Evolutionary conservation across 139 green algal genomes (phyloP).

Genomic region (Trebouxia sp.): DNA sequence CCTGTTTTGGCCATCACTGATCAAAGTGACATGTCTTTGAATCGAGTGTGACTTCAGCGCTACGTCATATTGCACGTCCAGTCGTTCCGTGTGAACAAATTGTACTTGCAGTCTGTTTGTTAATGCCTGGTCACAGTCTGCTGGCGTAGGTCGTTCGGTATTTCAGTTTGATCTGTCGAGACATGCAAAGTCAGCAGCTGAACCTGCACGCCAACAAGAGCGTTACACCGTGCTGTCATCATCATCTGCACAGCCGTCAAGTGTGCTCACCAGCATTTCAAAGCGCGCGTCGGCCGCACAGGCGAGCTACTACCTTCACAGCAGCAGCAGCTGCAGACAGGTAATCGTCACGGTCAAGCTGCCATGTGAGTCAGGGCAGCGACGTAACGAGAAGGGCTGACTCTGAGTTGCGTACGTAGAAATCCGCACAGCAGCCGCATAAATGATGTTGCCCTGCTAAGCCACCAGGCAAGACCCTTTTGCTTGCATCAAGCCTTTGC

Average conservation of each 20-base stretch:
- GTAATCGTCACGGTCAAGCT: too few species aligned
- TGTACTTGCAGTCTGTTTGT: too few species aligned
- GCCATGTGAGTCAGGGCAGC: too few species aligned
- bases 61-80: too few species aligned
- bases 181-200: slow-evolving; percentile 22
- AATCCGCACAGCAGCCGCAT: background rate
- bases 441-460: background rate
- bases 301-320: background rate
- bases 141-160: too few species aligned
- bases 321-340: background rate
- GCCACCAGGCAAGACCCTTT: background rate
- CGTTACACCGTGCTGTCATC: background rate
- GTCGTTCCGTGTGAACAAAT: too few species aligned
- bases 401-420: too few species aligned
- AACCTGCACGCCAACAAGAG: too few species aligned
- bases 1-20: background rate
- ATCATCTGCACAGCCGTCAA: background rate
- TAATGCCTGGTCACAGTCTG: too few species aligned
- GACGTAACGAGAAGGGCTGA: too few species aligned
- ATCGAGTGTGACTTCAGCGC: background rate
- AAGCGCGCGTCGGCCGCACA: background rate
- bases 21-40: background rate
- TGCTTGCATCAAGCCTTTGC: background rate
- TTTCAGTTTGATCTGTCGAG: too few species aligned
- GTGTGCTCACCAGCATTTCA: background rate